Base-by-base conservation (phyloP, 352 stramenopile genomes). In the Phytopythium mirpurense region DNA sequence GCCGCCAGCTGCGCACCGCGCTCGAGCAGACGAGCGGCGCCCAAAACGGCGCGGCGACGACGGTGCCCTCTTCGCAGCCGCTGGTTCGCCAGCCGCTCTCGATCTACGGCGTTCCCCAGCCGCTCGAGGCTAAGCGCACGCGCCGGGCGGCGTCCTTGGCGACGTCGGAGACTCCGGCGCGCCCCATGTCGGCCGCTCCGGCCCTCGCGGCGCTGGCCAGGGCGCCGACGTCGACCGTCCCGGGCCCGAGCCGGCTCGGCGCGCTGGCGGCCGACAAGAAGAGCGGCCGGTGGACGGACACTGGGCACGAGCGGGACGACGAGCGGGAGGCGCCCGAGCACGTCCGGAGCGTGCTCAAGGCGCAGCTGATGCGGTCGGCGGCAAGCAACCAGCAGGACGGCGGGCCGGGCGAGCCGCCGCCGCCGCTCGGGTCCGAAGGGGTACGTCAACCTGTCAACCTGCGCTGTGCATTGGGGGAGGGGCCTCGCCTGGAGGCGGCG, bases 291-390 rank as follows among this genome's bases (percentile, higher is more conserved):
- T 42, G 41, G 43, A 42, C 26, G 21, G 43, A 46, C 5, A 10
- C 29, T 5, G 19, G 27, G 19, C 37, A 16, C 5, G 36, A 49
- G 23, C 32, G 38, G 14, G 44, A 46, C 23, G 41, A 32, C 23
- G 41, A 47, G 41, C 41, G 41, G 36, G 43, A 68, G 26, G 59
- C 68, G 24, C 52, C 66, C 23, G 74, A 88, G 5, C 77, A 86
- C 38, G 62, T 88, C 31, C 65, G 74, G 21, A 88, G 74, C 42
- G 42, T 82, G 6, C 43, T 88, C 21, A 88, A 88, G 59, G 64
- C 60, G 1, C 51, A 77, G 16, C 52, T 86, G 15, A 57, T 88
- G 55, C 61, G 62, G 21, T 42, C 66, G 23, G 69, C 54, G 12
- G 41, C 44, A 0, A 62, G 74, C 57, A 88, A 85, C 43, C 65